phyloP scores from a whole-genome alignment of 2,329 filamentous ascomycete species.

The Lecanicillium sp. region DNA sequence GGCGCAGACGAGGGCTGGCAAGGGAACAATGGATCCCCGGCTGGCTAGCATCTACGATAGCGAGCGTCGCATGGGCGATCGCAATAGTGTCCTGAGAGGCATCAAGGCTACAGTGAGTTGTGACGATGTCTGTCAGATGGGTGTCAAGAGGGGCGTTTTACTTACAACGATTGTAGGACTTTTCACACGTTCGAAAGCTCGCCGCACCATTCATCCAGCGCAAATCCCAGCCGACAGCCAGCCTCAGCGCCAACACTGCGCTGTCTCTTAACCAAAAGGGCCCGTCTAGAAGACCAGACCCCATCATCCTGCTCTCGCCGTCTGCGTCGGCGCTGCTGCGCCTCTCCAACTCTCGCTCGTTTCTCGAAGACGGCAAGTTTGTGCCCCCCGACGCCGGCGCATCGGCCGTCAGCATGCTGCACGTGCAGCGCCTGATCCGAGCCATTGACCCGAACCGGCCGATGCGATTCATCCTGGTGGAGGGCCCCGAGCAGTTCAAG shows the following conservation, averaged over 20 bases:
- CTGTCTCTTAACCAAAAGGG: slow-evolving; percentile 48
- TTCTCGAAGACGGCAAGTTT: slow-evolving; percentile 81
- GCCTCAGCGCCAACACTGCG: slow-evolving; percentile 32
- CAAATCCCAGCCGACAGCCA: slow-evolving; percentile 38
- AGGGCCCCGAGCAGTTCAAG: slow-evolving; percentile 89
- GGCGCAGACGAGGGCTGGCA: slow-evolving; percentile 45
- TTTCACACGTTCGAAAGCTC: slow-evolving; percentile 84
- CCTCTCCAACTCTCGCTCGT: slow-evolving; percentile 91
- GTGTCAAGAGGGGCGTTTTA: slow-evolving; percentile 1
- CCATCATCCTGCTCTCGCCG: slow-evolving; percentile 94
- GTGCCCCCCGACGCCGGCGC: slow-evolving; percentile 64
- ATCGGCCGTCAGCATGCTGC: slow-evolving; percentile 70
- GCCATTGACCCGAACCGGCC: slow-evolving; percentile 62
- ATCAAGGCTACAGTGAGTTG: slow-evolving; percentile 74
- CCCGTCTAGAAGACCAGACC: slow-evolving; percentile 52
- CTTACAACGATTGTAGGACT: slow-evolving; percentile 57
- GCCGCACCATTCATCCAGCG: slow-evolving; percentile 68
- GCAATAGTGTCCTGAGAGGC: slow-evolving; percentile 80
- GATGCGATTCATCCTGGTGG: slow-evolving; percentile 90
- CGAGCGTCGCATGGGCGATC: slow-evolving; percentile 85
- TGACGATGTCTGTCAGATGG: no score
- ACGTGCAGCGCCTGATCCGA: slow-evolving; percentile 72
- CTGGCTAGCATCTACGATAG: slow-evolving; percentile 84
- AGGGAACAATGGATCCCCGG: slow-evolving; percentile 68
- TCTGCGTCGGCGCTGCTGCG: slow-evolving; percentile 91